Evolutionary conservation across 345 rosid species (phyloP).

Genomic region (Murraya koenigii): DNA sequence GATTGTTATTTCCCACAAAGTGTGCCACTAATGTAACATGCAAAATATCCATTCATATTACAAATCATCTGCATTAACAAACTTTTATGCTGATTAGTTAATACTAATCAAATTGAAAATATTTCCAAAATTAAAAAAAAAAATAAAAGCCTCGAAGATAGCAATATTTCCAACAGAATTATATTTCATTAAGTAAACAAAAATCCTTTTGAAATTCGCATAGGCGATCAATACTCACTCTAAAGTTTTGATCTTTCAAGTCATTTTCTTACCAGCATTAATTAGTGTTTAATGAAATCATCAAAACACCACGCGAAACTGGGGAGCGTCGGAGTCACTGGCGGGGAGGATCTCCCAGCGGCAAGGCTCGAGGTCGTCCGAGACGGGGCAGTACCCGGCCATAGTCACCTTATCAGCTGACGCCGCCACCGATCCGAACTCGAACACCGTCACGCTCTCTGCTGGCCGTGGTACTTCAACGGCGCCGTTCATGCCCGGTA

Average conservation of each 20-base stretch:
- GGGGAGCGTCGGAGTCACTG: constrained; percentile 68
- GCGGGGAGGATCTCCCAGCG: constrained; percentile 89
- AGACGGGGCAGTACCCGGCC: constrained; percentile 88
- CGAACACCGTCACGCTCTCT: constrained; percentile 75
- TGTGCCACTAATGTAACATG: neutral
- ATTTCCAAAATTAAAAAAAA: neutral
- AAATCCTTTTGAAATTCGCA: neutral
- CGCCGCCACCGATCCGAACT: constrained; percentile 79
- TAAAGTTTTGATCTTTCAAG: neutral
- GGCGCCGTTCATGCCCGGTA: constrained; percentile 83
- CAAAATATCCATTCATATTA: neutral
- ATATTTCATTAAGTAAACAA: neutral
- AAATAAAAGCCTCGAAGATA: neutral
- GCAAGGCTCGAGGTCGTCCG: constrained; percentile 93
- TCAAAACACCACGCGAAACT: constrained; percentile 89
- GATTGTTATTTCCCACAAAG: neutral
- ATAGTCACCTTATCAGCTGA: constrained; percentile 79
- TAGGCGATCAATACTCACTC: neutral
- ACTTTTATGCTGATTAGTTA: neutral
- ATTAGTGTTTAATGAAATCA: neutral
- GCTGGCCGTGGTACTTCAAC: constrained; percentile 71
- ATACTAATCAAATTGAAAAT: neutral
- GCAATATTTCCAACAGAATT: neutral
- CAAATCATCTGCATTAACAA: neutral
- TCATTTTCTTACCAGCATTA: constrained; percentile 3